A percentile compares a stretch with the other conserved stretches of the same genome.
Evolutionary conservation across 352 stramenopile species (phyloP).

Genomic region (Phytophthora uliginosa): DNA sequence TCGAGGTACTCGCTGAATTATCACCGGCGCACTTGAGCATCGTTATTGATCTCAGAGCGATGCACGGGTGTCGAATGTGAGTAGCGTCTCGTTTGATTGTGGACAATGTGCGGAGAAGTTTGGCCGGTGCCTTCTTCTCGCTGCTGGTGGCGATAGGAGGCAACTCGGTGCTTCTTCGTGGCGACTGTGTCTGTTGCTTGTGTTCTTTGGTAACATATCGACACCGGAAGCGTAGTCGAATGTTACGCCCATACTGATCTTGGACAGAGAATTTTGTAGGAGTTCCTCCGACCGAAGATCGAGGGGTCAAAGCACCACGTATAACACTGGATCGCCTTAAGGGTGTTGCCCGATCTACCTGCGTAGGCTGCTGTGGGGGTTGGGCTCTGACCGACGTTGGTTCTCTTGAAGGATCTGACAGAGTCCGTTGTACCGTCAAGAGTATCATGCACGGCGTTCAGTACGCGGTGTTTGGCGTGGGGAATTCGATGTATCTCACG

Average conservation of each 20-base stretch:
- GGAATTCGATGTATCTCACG: constrained; percentile 96
- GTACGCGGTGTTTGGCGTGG: constrained; percentile 96
- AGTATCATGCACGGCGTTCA: constrained; percentile 71
- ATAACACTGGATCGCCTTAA: not conserved
- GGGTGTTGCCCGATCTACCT: not conserved
- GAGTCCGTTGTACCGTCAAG: not conserved
- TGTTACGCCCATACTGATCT: constrained; percentile 25
- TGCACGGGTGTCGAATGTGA: constrained; percentile 19
- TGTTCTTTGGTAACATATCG: not conserved
- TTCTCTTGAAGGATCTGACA: not conserved
- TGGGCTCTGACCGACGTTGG: not conserved
- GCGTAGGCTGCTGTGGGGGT: not conserved
- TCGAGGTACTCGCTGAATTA: not conserved
- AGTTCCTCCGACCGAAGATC: not conserved
- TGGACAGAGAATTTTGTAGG: constrained; percentile 20
- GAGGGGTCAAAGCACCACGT: not conserved
- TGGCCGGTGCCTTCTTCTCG: not conserved
- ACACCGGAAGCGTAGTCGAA: constrained; percentile 32
- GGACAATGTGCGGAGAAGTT: not conserved
- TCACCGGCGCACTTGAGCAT: constrained; percentile 7
- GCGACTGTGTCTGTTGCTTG: not conserved
- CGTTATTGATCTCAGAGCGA: constrained; percentile 12
- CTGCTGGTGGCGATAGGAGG: not conserved
- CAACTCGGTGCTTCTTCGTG: not conserved
- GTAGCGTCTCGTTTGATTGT: constrained; percentile 2